Evolutionary conservation across 192 early-diverging fungal species (phyloP), one percentile per base, ranked within the genome.

Genomic region (Paraglomus occultum): DNA sequence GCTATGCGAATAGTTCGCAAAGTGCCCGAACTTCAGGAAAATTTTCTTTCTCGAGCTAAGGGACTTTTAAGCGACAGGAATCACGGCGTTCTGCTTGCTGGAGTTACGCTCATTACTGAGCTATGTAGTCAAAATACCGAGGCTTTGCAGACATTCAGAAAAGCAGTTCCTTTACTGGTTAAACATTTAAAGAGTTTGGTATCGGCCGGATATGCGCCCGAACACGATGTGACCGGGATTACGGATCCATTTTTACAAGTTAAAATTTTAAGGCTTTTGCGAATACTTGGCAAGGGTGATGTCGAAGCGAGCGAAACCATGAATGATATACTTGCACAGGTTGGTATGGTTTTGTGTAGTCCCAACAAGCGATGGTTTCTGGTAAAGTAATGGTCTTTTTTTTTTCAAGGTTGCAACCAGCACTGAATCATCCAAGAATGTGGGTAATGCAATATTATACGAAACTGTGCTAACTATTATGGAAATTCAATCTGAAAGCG

Each of bases 191-290:
- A 95, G 62, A 90, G 87, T 50, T 79, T 99, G 60, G 87, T 93
- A 40, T 90, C 89, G 2, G 83, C 92, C 10, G 94, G 94, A 12
- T 91, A 88, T 72, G 91, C 91, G 38, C 87, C 94, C 17, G 97
- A 99, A 77, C 94, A 99, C 73, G 94, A 95, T 78, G 97, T 99
- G 22, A 91, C 87, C 46, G 95, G 95, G 42, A 89, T 98, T 47
- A 92, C 91, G n/a, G 95, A 99, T 76, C 97, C 97, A 42, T 99
- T 98, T 81, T 78, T 99, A 51, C 95, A 98, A 77, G 93, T 98
- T 49, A 94, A 94, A 71, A 87, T 96, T 31, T 76, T 99, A 51
- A 86, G 94, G 3, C 80, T 99, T 49, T 82, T 99, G 73, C 84
- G 96, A 39, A 85, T 96, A 58, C 82, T 97, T 40, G 93, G 89